A percentile compares a stretch with the other conserved stretches of the same genome.
Conservation (phyloP, 306 rosid genomes). For the Castanospermum australe region DNA sequence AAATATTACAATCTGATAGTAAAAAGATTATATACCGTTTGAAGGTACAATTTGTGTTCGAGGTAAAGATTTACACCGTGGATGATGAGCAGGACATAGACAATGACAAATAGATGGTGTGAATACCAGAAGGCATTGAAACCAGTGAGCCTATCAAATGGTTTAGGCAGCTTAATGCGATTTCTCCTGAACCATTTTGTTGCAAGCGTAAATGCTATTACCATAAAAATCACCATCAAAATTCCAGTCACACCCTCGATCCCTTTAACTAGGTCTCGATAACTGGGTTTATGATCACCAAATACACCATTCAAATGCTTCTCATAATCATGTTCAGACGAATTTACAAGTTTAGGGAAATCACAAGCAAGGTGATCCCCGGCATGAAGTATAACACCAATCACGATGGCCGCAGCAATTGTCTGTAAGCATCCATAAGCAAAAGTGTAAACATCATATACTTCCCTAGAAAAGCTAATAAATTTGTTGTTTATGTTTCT, state of each 20-base stretch:
- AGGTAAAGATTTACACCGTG: slow-evolving; percentile 79
- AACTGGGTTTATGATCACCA: slow-evolving; percentile 64
- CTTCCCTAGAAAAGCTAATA: not conserved
- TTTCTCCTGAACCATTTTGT: slow-evolving; percentile 89
- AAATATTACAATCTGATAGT: not conserved
- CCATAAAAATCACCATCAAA: slow-evolving; percentile 76
- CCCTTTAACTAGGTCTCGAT: slow-evolving; percentile 59
- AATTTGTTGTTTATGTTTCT: not conserved
- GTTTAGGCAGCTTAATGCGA: slow-evolving; percentile 86
- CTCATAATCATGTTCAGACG: slow-evolving; percentile 36
- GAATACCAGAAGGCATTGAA: slow-evolving; percentile 99
- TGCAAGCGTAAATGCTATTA: slow-evolving; percentile 86
- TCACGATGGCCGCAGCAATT: slow-evolving; percentile 83
- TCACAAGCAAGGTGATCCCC: slow-evolving; percentile 97
- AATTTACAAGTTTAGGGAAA: slow-evolving; percentile 63
- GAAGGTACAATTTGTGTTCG: slow-evolving; percentile 63
- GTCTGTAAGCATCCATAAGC: slow-evolving; percentile 45
- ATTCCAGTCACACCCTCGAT: slow-evolving; percentile 87
- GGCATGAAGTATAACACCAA: slow-evolving; percentile 83
- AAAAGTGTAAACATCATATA: not conserved
- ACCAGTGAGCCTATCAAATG: slow-evolving; percentile 88
- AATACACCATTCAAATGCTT: slow-evolving; percentile 47
- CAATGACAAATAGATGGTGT: slow-evolving; percentile 93
- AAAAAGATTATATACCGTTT: slow-evolving; percentile 66
- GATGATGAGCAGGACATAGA: slow-evolving; percentile 74